Percentiles rank a stretch among this genome's conserved stretches.
Evolutionary conservation across 2,329 filamentous ascomycete genomes (phyloP).

Genomic region (Byssochlamys sp.): DNA sequence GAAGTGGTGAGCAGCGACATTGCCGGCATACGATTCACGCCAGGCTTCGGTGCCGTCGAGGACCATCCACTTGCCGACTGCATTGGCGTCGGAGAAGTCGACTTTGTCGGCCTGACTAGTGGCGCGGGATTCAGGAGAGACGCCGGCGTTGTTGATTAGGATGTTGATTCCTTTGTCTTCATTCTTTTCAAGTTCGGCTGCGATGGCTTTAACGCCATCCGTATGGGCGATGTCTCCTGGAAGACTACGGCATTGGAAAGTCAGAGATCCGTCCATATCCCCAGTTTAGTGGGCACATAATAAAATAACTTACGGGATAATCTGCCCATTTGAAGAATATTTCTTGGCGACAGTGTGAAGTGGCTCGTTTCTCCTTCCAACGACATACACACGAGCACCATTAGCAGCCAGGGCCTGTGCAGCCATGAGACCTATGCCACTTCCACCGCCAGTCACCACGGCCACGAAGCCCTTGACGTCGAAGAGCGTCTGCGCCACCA

Average conservation of each 20-base stretch:
- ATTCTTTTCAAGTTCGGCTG: slow-evolving; percentile 43
- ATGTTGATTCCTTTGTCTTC: slow-evolving; percentile 47
- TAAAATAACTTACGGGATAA: slow-evolving; percentile 29
- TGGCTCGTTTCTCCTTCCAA: slow-evolving; percentile 37
- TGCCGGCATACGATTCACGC: slow-evolving; percentile 44
- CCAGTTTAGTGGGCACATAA: not conserved
- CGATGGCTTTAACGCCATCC: slow-evolving; percentile 39
- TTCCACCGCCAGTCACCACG: slow-evolving; percentile 39
- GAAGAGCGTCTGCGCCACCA: slow-evolving; percentile 19
- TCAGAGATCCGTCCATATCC: not conserved
- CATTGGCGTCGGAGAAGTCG: slow-evolving; percentile 8
- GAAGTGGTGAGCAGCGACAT: slow-evolving; percentile 44
- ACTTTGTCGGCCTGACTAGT: slow-evolving; percentile 31
- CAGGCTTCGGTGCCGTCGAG: slow-evolving; percentile 30
- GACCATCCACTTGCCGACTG: slow-evolving; percentile 10
- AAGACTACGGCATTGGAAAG: slow-evolving; percentile 14
- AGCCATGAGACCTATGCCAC: slow-evolving; percentile 40
- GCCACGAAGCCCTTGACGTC: slow-evolving; percentile 22
- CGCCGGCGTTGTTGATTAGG: slow-evolving; percentile 27
- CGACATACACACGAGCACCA: slow-evolving; percentile 41
- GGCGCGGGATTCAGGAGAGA: slow-evolving; percentile 44
- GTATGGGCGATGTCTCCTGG: slow-evolving; percentile 44
- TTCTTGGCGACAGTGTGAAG: slow-evolving; percentile 39
- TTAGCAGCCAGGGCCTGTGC: slow-evolving; percentile 39
- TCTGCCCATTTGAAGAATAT: slow-evolving; percentile 34